Evolutionary conservation across 345 rosid species (phyloP).

Genomic region (Geranium brycei): DNA sequence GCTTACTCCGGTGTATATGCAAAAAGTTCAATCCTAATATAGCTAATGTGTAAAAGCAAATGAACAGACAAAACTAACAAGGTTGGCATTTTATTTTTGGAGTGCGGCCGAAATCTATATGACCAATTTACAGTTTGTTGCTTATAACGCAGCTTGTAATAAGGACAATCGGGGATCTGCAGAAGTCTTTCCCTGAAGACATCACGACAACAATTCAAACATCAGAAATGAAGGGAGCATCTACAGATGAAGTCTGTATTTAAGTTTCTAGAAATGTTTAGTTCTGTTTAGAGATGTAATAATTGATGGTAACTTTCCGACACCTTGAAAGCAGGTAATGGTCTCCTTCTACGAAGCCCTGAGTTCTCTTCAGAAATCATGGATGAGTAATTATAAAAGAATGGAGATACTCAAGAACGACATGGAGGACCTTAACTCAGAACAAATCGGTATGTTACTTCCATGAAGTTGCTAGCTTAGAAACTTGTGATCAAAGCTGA

Average conservation of each 20-base stretch:
- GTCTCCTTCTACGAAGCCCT: conserved; percentile 35
- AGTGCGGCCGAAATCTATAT: neutral
- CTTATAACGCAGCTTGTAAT: conserved; percentile 35
- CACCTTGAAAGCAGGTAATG: conserved; percentile 31
- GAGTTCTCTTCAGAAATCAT: conserved; percentile 54
- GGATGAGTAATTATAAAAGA: conserved; percentile 40
- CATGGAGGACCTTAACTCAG: conserved; percentile 26
- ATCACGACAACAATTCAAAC: conserved; percentile 27
- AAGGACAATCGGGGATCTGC: conserved; percentile 58
- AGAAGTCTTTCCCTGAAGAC: conserved; percentile 41
- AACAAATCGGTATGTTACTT: conserved; percentile 32
- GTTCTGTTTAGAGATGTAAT: neutral
- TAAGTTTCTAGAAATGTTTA: neutral
- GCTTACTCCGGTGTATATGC: no score
- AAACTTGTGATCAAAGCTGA: neutral
- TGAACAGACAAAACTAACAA: no score
- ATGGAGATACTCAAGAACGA: conserved; percentile 30
- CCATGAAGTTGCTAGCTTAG: neutral
- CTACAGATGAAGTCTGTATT: conserved; percentile 37
- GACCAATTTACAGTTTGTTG: neutral
- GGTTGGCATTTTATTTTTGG: no score
- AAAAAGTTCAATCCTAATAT: no score
- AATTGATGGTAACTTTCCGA: neutral
- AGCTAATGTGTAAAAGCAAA: no score
- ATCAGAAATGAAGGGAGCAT: conserved; percentile 32